These are phyloP conservation scores for Tricholomella constricta DNA, from an alignment of 768 basidiomycete species.

Conservation along the genomic window DNA sequence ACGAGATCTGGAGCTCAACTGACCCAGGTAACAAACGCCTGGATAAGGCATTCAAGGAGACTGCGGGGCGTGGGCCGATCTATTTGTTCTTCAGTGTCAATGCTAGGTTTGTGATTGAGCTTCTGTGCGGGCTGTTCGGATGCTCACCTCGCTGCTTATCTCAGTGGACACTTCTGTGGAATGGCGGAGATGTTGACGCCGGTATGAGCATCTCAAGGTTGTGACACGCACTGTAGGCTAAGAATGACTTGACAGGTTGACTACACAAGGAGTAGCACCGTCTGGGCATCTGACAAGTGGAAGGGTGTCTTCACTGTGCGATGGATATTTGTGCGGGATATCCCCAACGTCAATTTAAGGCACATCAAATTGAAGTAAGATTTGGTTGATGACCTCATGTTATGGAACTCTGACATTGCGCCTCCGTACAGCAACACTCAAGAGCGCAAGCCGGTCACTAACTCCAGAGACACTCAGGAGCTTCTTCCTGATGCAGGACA, in stretches of 20 bases:
- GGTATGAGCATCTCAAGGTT: conserved; percentile 41
- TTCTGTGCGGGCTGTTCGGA: not conserved
- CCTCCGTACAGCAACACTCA: conserved; percentile 85
- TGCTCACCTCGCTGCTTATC: conserved; percentile 4
- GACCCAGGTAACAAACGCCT: conserved; percentile 97
- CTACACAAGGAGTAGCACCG: conserved; percentile 90
- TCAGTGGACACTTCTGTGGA: conserved; percentile 96
- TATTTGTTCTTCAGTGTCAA: conserved; percentile 99
- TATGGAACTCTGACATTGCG: conserved; percentile 12
- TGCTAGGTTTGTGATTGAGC: conserved; percentile 54
- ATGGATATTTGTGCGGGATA: conserved; percentile 97
- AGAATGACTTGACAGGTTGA: conserved; percentile 59
- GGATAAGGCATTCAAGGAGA: conserved; percentile 97
- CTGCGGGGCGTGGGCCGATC: conserved; percentile 87
- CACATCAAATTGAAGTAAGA: conserved; percentile 86
- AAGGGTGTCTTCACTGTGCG: conserved; percentile 98
- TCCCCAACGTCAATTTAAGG: conserved; percentile 84
- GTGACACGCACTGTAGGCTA: not conserved
- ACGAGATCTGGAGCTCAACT: conserved; percentile 97
- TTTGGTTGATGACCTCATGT: conserved; percentile 1
- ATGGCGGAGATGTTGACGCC: conserved; percentile 98
- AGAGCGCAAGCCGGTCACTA: conserved; percentile 97
- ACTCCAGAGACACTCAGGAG: conserved; percentile 97
- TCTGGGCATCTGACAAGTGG: conserved; percentile 99
- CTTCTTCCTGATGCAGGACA: conserved; percentile 93